Base-by-base conservation (phyloP, 768 basidiomycete species). In the Collybia mongolica region DNA sequence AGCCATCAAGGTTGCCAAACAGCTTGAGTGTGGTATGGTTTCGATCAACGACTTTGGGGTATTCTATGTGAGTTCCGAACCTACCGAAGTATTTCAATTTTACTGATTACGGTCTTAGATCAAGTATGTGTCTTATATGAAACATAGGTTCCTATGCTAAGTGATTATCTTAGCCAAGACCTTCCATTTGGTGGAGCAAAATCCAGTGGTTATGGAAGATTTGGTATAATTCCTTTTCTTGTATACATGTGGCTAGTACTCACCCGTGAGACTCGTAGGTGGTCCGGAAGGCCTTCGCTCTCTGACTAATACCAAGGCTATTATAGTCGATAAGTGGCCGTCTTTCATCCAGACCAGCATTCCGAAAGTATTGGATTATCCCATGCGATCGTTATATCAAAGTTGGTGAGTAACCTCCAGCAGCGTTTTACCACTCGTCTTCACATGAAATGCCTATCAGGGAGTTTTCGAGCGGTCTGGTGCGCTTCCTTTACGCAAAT, bases 131-230 rank as follows among this genome's bases (percentile, higher is more conserved):
- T 7, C 59, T 46, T 54, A 18, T 35, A 40, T n/a, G 5, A 26
- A 41, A 51, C 18, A 36, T 17, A 12, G 38, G 44, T 39, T 53
- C 44, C 22, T 54, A 49, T 54, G 48, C 50, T 62, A 19, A 60
- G 15, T 28, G 22, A 38, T 46, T 45, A 20, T 35, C 57, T 35
- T 55, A 77, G 77, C 63, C 96, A 99, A 76, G 90, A 93, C 62
- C 75, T 96, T 54, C 96, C 97, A 8, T 99, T 99, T 54, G 97
- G 97, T 23, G 97, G 97, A 35, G 80, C 81, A 39, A 99, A 98
- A 67, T 77, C 77, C 24, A 93, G 90, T 45, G 96, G 96, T 36
- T 95, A 96, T 63, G 96, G 94, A 5, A 83, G 97, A 53, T 97
- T 99, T 59, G 91, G 92, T 86, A 58, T 53, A 79, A 63, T 1